Percentiles rank a stretch among this genome's conserved stretches.
Conservation (phyloP, 1,284 basidiomycete species). For the Ceraceosorus guamensis region DNA sequence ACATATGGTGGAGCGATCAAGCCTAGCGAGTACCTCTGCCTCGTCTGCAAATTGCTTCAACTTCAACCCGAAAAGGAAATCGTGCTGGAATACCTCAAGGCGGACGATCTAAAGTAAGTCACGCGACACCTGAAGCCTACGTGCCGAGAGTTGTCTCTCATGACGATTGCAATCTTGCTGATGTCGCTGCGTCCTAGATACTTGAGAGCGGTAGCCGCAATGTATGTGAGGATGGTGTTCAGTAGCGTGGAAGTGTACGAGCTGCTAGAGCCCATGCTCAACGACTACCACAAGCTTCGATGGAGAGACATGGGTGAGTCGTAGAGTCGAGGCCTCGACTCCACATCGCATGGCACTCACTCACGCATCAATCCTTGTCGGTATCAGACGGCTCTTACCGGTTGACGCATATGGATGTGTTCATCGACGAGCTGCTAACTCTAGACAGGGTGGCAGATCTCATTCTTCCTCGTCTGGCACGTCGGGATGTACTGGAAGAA, state of each 20-base stretch:
- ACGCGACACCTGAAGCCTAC: not conserved
- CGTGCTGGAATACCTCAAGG: conserved; percentile 82
- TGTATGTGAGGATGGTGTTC: conserved; percentile 94
- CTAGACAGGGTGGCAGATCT: conserved; percentile 94
- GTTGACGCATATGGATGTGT: conserved; percentile 85
- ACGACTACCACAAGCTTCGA: conserved; percentile 86
- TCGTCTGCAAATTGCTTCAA: conserved; percentile 87
- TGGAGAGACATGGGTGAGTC: conserved; percentile 67
- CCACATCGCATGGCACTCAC: too few relatives aligned
- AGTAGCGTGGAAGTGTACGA: conserved; percentile 81
- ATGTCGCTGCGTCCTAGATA: conserved; percentile 65
- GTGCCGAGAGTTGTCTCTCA: not conserved
- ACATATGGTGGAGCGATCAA: conserved; percentile 49
- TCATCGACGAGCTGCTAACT: conserved; percentile 72
- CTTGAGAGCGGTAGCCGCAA: conserved; percentile 79
- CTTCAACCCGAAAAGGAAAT: conserved; percentile 97
- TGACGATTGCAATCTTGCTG: not conserved
- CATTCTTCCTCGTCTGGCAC: conserved; percentile 82
- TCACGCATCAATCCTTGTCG: too few relatives aligned
- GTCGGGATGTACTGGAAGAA: conserved; percentile 80
- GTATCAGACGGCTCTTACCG: conserved; percentile 49
- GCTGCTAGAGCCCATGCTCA: conserved; percentile 82
- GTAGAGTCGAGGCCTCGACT: not conserved
- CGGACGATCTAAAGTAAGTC: conserved; percentile 92
- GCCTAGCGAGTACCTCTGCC: conserved; percentile 60